These are phyloP conservation scores for Gonapodya prolifera DNA, from an alignment of 192 early-diverging fungal genomes.

Conservation along the genomic window DNA sequence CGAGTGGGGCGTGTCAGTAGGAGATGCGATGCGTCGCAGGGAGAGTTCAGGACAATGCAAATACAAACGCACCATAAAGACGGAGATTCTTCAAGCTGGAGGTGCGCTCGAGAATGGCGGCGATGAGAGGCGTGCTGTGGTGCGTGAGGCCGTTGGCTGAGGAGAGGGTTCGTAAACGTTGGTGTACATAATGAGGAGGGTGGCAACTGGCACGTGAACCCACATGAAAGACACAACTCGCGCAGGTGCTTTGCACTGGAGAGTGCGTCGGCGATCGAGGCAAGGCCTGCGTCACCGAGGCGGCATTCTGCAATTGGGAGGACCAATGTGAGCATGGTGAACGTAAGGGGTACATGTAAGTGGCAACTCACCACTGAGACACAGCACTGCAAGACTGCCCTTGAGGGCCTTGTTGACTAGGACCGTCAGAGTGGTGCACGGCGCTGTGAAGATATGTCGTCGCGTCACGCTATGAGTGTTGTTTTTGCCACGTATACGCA, in stretches of 20 bases:
- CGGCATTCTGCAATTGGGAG: neutral
- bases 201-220: neutral
- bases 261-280: neutral
- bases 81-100: neutral
- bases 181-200: neutral
- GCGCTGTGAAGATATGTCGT: neutral
- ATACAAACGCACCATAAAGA: neutral
- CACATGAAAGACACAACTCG: neutral
- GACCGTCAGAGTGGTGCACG: neutral
- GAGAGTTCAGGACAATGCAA: neutral
- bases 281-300: neutral
- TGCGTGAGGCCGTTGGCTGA: neutral
- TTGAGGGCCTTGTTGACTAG: neutral
- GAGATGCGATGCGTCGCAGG: neutral
- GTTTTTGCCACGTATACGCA: neutral
- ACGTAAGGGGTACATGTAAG: no score
- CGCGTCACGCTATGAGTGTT: neutral
- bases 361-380: neutral
- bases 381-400: neutral
- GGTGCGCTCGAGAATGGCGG: neutral
- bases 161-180: neutral
- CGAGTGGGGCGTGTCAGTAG: neutral
- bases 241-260: neutral
- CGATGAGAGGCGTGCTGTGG: neutral
- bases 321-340: no score